Evolutionary conservation across 345 rosid species (phyloP), one percentile per base, ranked within the genome.

Genomic region (Populus euphratica): DNA sequence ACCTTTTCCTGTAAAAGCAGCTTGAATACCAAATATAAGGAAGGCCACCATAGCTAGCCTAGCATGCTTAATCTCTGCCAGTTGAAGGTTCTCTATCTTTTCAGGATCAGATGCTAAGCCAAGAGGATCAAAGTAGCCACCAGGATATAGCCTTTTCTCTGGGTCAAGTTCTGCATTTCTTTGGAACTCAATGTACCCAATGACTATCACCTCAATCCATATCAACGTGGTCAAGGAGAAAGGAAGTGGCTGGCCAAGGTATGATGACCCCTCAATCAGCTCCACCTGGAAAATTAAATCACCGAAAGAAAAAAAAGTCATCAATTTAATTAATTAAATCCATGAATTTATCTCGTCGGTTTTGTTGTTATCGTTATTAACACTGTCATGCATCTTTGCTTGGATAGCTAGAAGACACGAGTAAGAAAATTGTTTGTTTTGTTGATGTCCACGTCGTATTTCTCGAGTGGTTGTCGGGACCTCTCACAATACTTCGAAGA

Each of bases 11-110:
- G 94, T 89, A 31, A 70, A 4, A 33, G 98, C 98, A 23, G 97
- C 98, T 67, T 93, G 86, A 66, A 94, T 77, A 21, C 69, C 93
- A 73, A 93, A 93, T 76, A 90, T 89, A 81, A 94, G 93, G 86
- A 90, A 93, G 2, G 93, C 97, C 2, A 93, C 78, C 98, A 94
- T 93, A 59, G 97, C 98, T 16, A 92, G 88, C 62, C 98, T 89
- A 5, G 94, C 74, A 38, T 94, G 98, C 74, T 93, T 93, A 73
- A 94, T 94, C 83, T 94, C 97, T 0, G 97, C 98, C 78, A 93
- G 79, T 77, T 90, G 88, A 41, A 93, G 91, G 36, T 50, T 81
- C 68, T 89, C 96, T 68, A 63, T 59, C 85, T 91, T 91, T 75
- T 85, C 92, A 0, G 97, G 98, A 69, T 91, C 98, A 0, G 95